A percentile compares a stretch with the other conserved stretches of the same genome.
These are phyloP conservation scores for Mucor indicus DNA, from an alignment of 371 early-diverging fungal genomes.

Conservation along the genomic window DNA sequence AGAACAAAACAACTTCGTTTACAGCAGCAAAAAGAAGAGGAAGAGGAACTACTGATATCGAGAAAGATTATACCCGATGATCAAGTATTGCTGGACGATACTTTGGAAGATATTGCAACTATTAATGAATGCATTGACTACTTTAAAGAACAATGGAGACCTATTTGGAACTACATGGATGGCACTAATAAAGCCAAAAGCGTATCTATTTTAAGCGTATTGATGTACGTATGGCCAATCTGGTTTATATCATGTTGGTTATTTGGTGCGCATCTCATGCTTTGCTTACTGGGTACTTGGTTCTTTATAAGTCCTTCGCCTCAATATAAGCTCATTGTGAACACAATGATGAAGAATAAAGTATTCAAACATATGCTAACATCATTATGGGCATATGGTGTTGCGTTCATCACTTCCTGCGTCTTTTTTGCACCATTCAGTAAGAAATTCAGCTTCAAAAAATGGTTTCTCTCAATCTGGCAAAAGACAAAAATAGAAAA, in stretches of 20 bases:
- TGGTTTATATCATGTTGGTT: slow-evolving; percentile 29
- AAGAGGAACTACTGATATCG: slow-evolving; percentile 24
- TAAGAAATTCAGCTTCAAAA: background rate
- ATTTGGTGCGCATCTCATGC: slow-evolving; percentile 15
- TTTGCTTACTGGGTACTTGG: slow-evolving; percentile 22
- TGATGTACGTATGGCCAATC: slow-evolving; percentile 28
- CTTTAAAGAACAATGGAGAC: background rate
- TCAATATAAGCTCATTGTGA: slow-evolving; percentile 17
- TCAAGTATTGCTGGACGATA: slow-evolving; percentile 42
- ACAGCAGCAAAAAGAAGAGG: slow-evolving; percentile 20
- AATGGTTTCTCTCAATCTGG: background rate
- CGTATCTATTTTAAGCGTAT: slow-evolving; percentile 17
- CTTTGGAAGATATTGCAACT: slow-evolving; percentile 24
- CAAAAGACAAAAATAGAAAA: slow-evolving; percentile 17
- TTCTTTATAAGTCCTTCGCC: slow-evolving; percentile 23
- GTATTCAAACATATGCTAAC: slow-evolving; percentile 18
- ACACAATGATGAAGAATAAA: slow-evolving; percentile 15
- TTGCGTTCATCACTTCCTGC: slow-evolving; percentile 12
- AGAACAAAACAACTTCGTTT: slow-evolving; percentile 6
- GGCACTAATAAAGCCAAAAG: slow-evolving; percentile 23
- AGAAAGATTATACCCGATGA: slow-evolving; percentile 28
- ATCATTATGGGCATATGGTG: slow-evolving; percentile 35
- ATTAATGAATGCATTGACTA: slow-evolving; percentile 27
- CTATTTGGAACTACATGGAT: slow-evolving; percentile 12
- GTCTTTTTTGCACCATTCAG: background rate